phyloP scores from a whole-genome alignment of 768 basidiomycete genomes.

The Auriscalpium vulgare region DNA sequence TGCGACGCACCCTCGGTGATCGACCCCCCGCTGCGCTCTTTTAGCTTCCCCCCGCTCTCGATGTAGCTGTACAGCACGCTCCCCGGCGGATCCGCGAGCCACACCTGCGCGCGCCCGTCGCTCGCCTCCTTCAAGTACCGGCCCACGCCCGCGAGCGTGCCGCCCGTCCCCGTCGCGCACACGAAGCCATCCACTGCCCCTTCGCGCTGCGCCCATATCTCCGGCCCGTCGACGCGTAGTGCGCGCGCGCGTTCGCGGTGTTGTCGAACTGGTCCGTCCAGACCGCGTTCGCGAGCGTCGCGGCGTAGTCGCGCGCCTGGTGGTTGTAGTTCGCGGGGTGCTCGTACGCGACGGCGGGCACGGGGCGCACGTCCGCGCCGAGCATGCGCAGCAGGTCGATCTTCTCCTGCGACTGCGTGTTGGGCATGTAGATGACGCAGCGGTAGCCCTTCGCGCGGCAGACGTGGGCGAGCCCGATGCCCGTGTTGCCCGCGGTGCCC shows the following conservation, averaged over 20 bases:
- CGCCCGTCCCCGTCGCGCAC: conserved; percentile 93
- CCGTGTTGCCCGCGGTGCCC: conserved; percentile 97
- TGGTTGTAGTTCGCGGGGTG: conserved; percentile 97
- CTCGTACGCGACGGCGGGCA: conserved; percentile 94
- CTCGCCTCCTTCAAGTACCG: conserved; percentile 80
- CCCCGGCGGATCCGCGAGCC: conserved; percentile 96
- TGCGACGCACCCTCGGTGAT: conserved; percentile 74
- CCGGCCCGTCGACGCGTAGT: conserved; percentile 88
- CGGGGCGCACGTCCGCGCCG: conserved; percentile 93
- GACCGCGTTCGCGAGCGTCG: conserved; percentile 64
- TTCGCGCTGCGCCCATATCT: conserved; percentile 87
- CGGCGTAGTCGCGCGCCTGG: conserved; percentile 86
- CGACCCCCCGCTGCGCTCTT: conserved; percentile 75
- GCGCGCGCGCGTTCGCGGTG: conserved; percentile 79
- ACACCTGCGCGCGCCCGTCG: conserved; percentile 70
- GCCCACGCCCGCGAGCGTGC: conserved; percentile 87
- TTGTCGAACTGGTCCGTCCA: conserved; percentile 99
- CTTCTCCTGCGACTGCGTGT: conserved; percentile 95
- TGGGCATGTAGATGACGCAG: conserved; percentile 99
- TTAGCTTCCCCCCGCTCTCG: conserved; percentile 67
- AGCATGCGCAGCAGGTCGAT: conserved; percentile 96
- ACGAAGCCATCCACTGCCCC: conserved; percentile 85
- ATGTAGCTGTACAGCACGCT: conserved; percentile 84
- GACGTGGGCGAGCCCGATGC: conserved; percentile 92
- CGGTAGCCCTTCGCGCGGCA: conserved; percentile 90